Conservation (phyloP, 2,329 filamentous ascomycete species). For the Epichloe sylvatica region DNA sequence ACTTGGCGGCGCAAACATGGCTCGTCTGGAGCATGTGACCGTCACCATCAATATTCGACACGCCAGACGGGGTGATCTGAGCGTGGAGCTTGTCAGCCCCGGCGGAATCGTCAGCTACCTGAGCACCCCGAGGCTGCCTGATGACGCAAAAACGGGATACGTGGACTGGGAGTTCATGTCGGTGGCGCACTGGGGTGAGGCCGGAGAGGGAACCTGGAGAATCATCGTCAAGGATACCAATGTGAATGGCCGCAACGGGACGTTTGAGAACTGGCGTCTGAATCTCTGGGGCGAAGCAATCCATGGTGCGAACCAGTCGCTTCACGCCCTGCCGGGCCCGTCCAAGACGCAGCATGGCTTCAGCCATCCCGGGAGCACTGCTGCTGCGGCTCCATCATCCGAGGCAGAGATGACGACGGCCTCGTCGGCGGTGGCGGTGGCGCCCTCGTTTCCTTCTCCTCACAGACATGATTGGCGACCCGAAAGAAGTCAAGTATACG, state of each 20-base stretch:
- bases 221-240: not conserved
- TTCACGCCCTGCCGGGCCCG: not conserved
- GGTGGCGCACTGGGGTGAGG: not conserved
- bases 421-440: not conserved
- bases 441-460: not conserved
- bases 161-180: not conserved
- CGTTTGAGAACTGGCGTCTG: not conserved
- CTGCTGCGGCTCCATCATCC: too few species aligned
- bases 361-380: not conserved
- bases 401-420: not conserved
- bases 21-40: not conserved
- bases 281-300: not conserved
- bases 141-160: not conserved
- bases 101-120: not conserved
- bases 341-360: not conserved
- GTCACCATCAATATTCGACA: not conserved
- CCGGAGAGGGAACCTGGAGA: not conserved
- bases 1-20: not conserved
- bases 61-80: not conserved
- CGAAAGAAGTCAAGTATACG: not conserved
- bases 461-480: not conserved
- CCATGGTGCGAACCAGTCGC: not conserved
- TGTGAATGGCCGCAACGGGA: not conserved
- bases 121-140: not conserved
- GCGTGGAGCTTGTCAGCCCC: not conserved